Conservation (phyloP, 148 eudicot species). For the Polygonum maritimum region DNA sequence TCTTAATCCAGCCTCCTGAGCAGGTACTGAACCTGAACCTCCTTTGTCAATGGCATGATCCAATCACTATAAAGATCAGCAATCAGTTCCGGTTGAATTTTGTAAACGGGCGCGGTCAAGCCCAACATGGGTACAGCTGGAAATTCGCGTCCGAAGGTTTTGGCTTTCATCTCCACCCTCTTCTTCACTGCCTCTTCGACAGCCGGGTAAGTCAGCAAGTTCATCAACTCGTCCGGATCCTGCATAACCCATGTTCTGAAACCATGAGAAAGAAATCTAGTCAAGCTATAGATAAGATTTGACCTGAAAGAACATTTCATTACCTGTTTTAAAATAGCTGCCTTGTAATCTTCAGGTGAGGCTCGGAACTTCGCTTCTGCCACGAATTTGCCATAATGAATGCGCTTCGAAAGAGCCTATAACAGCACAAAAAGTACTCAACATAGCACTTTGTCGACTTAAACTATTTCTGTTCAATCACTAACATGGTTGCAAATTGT, state of each 20-base stretch:
- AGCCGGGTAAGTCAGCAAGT: constrained; percentile 56
- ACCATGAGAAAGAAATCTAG: neutral
- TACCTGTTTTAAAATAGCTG: constrained; percentile 74
- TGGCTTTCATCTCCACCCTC: constrained; percentile 75
- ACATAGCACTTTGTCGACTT: neutral
- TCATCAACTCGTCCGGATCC: constrained; percentile 58
- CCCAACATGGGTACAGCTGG: constrained; percentile 22
- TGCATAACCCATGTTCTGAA: constrained; percentile 16
- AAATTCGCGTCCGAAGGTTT: constrained; percentile 61
- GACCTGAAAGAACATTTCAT: neutral
- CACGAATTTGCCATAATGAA: constrained; percentile 92
- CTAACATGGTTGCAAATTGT: no score
- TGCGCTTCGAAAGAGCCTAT: constrained; percentile 87
- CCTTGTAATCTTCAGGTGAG: constrained; percentile 55
- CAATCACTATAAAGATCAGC: constrained; percentile 81
- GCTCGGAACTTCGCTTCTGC: constrained; percentile 92
- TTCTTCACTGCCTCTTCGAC: constrained; percentile 65
- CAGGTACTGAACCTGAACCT: constrained; percentile 78
- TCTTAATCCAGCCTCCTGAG: constrained; percentile 75
- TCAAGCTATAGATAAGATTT: neutral
- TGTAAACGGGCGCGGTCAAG: constrained; percentile 47
- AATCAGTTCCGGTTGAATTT: constrained; percentile 67
- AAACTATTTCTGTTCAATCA: neutral
- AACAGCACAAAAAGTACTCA: neutral
- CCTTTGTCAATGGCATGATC: constrained; percentile 97